Evolutionary conservation across 257 asterid species (phyloP), one percentile per base, ranked within the genome.

Genomic region (Lantana camara): DNA sequence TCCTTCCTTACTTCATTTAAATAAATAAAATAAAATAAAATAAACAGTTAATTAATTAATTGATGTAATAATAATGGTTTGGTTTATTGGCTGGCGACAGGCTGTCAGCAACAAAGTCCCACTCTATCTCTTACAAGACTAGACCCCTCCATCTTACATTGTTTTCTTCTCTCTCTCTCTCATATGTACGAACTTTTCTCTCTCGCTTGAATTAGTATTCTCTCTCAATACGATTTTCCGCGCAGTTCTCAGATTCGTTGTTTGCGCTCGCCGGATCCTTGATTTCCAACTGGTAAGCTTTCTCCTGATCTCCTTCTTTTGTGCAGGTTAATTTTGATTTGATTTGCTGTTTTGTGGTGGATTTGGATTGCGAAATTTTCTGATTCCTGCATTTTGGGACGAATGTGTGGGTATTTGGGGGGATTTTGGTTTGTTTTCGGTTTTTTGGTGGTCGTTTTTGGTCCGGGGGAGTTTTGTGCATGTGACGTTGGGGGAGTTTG

Each of bases 1-100:
- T 27, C 5, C 5, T 27, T 27, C n/a, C n/a, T 46, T 46, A 46
- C 5, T 1, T 17, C 5, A 17, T 4, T 15, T 45, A 35, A 35
- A 35, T 15, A 4, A 3, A 16, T 15, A 16, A 22, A 65, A 16
- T 54, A 66, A 29, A 30, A 50, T 45, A 24, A 32, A 57, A 19
- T 57, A 67, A 44, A 42, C 55, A 12, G 19, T 27, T 29, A 12
- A 45, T 47, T 48, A 20, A 7, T 48, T 60, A 27, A 27, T 19
- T 59, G 2, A 21, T 40, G 1, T 42, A 37, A 42, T 17, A 15
- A 66, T 29, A 35, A 35, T 49, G 32, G 51, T 63, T 77, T 77
- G 85, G 79, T 76, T 85, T 69, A 78, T 74, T 81, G 67, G 93
- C 92, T 89, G 93, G 85, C 74, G 81, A 86, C 96, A 89, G 95